Evolutionary conservation across 2,329 filamentous ascomycete genomes (phyloP).

Genomic region (Aureobasidium zeae): DNA sequence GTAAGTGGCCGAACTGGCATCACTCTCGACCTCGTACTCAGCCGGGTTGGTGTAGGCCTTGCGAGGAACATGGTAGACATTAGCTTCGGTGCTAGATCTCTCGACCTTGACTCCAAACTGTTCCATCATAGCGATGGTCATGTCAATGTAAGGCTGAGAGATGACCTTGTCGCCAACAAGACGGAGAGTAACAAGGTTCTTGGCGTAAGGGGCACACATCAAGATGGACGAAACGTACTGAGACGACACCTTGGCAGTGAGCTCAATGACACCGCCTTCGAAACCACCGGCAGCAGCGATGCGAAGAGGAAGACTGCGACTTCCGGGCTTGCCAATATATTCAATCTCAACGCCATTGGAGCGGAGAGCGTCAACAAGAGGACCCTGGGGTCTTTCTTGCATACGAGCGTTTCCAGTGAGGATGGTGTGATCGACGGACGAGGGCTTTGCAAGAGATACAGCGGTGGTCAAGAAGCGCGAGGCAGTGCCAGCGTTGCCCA

Average conservation of each 20-base stretch:
- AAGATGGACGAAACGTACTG: conserved; percentile 96
- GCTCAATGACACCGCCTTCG: conserved; percentile 75
- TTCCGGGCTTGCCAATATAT: conserved; percentile 74
- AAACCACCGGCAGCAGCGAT: conserved; percentile 77
- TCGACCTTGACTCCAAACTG: conserved; percentile 77
- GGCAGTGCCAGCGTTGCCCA: conserved; percentile 93
- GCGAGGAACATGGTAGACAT: conserved; percentile 90
- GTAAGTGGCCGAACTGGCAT: conserved; percentile 95
- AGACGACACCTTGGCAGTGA: conserved; percentile 94
- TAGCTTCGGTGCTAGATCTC: conserved; percentile 65
- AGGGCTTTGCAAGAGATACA: conserved; percentile 67
- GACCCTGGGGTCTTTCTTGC: conserved; percentile 90
- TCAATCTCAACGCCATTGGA: conserved; percentile 80
- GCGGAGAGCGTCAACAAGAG: conserved; percentile 80
- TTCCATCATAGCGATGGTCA: conserved; percentile 97
- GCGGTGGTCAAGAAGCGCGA: conserved; percentile 93
- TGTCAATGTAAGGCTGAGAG: conserved; percentile 94
- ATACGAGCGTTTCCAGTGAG: conserved; percentile 92
- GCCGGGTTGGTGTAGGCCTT: conserved; percentile 72
- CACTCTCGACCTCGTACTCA: conserved; percentile 88
- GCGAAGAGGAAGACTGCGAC: conserved; percentile 73
- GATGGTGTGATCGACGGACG: conserved; percentile 56
- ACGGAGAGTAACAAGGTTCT: conserved; percentile 79
- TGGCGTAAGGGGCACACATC: conserved; percentile 95
- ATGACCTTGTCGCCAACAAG: conserved; percentile 96